phyloP scores from a whole-genome alignment of 225 moss, liverwort and hornwort species.

The Sphagnum tenellum region DNA sequence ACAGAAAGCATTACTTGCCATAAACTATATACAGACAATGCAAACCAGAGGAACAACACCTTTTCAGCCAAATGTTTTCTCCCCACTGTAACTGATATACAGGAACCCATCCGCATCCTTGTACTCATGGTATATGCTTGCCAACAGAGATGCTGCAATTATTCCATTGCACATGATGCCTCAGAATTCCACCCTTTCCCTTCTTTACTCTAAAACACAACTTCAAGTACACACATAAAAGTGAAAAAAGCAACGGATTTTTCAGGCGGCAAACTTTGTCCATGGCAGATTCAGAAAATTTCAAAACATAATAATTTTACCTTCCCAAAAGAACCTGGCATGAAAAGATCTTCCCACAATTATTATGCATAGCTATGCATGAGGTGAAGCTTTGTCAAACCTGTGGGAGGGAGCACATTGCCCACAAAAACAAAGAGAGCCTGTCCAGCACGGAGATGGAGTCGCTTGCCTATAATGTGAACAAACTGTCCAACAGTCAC shows the following conservation, averaged over 20 bases:
- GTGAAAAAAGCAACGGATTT: no score
- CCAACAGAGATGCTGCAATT: conserved; percentile 24
- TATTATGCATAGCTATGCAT: no score
- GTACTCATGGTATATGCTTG: conserved; percentile 25
- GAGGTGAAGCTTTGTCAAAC: neutral
- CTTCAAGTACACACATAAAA: no score
- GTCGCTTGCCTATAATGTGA: conserved; percentile 30
- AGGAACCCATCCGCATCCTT: conserved; percentile 34
- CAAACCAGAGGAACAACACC: neutral
- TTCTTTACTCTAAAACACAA: no score
- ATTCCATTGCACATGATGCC: no score
- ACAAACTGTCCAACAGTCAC: conserved; percentile 37
- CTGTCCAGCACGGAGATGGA: conserved; percentile 26
- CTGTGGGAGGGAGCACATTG: conserved; percentile 28
- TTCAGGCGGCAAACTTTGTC: no score
- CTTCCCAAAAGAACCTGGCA: no score
- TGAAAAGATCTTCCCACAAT: no score
- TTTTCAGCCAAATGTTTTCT: conserved; percentile 28
- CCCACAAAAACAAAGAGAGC: conserved; percentile 31
- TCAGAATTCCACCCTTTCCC: no score
- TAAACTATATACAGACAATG: neutral
- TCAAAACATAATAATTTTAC: no score
- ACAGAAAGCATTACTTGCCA: neutral
- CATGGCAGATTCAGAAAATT: no score
- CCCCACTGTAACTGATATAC: conserved; percentile 35